phyloP scores from a whole-genome alignment of 345 rosid species.

The Dovyalis caffra region DNA sequence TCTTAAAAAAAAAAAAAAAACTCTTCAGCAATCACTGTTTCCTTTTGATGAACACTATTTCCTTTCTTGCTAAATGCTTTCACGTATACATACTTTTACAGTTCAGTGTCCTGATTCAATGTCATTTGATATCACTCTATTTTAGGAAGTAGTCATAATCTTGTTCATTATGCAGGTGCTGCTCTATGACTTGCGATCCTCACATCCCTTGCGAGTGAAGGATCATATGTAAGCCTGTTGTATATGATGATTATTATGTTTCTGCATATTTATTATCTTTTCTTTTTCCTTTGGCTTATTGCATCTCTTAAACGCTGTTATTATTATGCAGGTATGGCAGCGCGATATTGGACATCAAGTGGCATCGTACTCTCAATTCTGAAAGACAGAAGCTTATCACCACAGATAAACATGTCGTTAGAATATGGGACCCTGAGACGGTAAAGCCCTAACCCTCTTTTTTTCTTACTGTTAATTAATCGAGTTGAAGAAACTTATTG shows the following conservation, averaged over 20 bases:
- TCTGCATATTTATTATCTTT: not conserved
- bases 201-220: slow-evolving; percentile 70
- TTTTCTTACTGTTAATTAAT: slow-evolving; percentile 1
- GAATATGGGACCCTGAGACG: slow-evolving; percentile 96
- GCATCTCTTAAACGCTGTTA: slow-evolving; percentile 1
- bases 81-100: not conserved
- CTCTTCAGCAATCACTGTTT: too few species aligned
- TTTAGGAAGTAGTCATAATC: not conserved
- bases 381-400: slow-evolving; percentile 74
- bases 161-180: slow-evolving; percentile 58
- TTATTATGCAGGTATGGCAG: slow-evolving; percentile 70
- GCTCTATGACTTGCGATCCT: slow-evolving; percentile 85
- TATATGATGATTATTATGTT: not conserved
- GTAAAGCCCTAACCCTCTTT: slow-evolving; percentile 35
- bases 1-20: not conserved
- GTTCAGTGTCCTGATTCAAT: not conserved
- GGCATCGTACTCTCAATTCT: slow-evolving; percentile 83
- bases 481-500: not conserved
- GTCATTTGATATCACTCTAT: not conserved
- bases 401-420: slow-evolving; percentile 78
- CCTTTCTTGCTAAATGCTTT: not conserved
- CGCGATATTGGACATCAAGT: slow-evolving; percentile 82
- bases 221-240: slow-evolving; percentile 81
- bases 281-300: slow-evolving; percentile 8
- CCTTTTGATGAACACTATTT: not conserved